Evolutionary conservation across 176 grass and related monocot genomes (phyloP).

Genomic region (Aechmea fasciata): DNA sequence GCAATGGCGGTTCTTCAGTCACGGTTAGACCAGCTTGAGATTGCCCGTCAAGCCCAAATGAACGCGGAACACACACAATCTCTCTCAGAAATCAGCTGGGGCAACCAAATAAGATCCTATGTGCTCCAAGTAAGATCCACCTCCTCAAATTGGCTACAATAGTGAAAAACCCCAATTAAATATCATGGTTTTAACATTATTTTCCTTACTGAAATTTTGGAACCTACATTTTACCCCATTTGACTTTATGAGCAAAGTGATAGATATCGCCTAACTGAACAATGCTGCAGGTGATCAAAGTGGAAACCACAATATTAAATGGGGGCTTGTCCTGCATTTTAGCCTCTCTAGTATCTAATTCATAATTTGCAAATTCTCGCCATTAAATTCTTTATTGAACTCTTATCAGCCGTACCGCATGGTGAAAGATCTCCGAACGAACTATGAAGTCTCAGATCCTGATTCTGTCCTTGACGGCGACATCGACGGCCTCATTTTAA

Average conservation of each 20-base stretch:
- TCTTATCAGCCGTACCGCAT: conserved; percentile 72
- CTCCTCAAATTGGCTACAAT: not conserved
- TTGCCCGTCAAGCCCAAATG: conserved; percentile 89
- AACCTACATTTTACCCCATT: too few relatives aligned
- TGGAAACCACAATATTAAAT: not conserved
- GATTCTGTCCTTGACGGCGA: conserved; percentile 80
- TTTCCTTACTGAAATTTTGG: too few relatives aligned
- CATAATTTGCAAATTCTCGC: not conserved
- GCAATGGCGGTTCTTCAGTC: conserved; percentile 94
- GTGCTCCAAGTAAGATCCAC: conserved; percentile 70
- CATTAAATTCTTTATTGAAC: conserved; percentile 2
- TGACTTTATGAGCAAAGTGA: too few relatives aligned
- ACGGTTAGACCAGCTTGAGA: conserved; percentile 82
- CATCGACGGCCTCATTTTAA: conserved; percentile 81
- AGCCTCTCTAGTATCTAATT: too few relatives aligned
- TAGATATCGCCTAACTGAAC: too few relatives aligned
- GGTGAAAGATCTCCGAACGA: conserved; percentile 96
- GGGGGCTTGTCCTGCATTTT: too few relatives aligned
- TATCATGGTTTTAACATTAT: too few relatives aligned
- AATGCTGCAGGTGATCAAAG: too few relatives aligned
- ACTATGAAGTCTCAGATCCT: conserved; percentile 85
- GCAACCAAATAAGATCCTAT: conserved; percentile 97
- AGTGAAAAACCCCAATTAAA: too few relatives aligned
- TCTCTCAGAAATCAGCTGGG: conserved; percentile 85
- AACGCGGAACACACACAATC: conserved; percentile 93